Evolutionary conservation across 192 early-diverging fungal genomes (phyloP).

Genomic region (Backusella mclennaniae): DNA sequence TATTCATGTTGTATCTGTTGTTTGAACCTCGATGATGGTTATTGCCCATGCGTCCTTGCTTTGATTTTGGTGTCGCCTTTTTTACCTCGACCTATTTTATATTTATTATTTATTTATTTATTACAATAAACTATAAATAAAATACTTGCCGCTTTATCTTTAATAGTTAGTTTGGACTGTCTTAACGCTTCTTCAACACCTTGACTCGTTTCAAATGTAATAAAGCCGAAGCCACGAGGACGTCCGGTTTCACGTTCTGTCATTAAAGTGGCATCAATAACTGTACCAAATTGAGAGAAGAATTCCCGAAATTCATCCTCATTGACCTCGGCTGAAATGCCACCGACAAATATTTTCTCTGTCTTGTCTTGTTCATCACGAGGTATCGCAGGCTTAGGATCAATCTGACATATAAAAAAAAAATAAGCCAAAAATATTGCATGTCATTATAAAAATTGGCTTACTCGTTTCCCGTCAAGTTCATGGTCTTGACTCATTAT

Average conservation of each 20-base stretch:
- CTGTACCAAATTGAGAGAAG: conserved; percentile 82
- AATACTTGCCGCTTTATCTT: conserved; percentile 64
- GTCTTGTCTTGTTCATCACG: conserved; percentile 75
- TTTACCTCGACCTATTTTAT: conserved; percentile 65
- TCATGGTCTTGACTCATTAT: conserved; percentile 67
- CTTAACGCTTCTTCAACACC: conserved; percentile 78
- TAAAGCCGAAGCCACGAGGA: conserved; percentile 93
- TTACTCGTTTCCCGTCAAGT: conserved; percentile 79
- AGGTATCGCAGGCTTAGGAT: conserved; percentile 71
- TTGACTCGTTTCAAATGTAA: conserved; percentile 78
- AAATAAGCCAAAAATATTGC: not conserved
- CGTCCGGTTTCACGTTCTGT: conserved; percentile 82
- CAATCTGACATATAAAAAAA: conserved; percentile 47
- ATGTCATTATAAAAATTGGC: conserved; percentile 6
- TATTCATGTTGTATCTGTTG: conserved; percentile 24
- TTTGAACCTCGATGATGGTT: conserved; percentile 23
- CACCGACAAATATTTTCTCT: conserved; percentile 94
- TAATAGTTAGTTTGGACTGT: conserved; percentile 63
- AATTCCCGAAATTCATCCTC: conserved; percentile 83
- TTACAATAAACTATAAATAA: not conserved
- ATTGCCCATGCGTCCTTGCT: conserved; percentile 24
- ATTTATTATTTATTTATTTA: not conserved
- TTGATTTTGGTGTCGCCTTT: conserved; percentile 64
- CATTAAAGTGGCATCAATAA: conserved; percentile 86
- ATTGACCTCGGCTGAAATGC: conserved; percentile 81